These are phyloP conservation scores for Cadophora luteo-olivacea DNA, from an alignment of 2,329 filamentous ascomycete genomes.

Conservation along the genomic window DNA sequence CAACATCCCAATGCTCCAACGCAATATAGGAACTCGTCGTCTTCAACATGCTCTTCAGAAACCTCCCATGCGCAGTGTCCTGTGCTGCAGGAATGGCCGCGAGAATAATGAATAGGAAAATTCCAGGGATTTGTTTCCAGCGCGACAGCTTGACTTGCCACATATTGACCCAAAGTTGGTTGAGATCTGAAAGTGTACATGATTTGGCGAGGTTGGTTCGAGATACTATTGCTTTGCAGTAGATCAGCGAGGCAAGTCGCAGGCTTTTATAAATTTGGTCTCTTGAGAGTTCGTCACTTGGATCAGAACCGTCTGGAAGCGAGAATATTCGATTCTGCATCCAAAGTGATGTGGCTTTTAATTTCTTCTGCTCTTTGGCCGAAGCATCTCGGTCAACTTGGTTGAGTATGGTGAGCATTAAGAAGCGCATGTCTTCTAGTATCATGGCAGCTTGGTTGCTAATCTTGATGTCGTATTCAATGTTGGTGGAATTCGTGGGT, in stretches of 20 bases:
- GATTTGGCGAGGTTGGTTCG: constrained; percentile 51
- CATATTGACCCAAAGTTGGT: constrained; percentile 53
- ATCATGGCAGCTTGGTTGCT: constrained; percentile 55
- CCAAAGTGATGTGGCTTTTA: constrained; percentile 50
- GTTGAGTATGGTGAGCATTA: constrained; percentile 52
- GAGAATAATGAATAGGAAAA: constrained; percentile 42
- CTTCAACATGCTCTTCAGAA: constrained; percentile 36
- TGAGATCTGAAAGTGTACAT: constrained; percentile 50
- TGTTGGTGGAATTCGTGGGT: constrained; percentile 52
- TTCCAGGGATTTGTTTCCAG: constrained; percentile 55
- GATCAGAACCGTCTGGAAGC: constrained; percentile 34
- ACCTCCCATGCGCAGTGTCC: constrained; percentile 30
- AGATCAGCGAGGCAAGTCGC: constrained; percentile 54
- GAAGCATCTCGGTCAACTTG: constrained; percentile 45
- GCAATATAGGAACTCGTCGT: constrained; percentile 27
- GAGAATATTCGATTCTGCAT: constrained; percentile 49
- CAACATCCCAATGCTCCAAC: constrained; percentile 30
- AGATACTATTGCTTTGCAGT: constrained; percentile 53
- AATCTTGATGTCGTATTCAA: constrained; percentile 51
- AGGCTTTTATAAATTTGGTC: constrained; percentile 51
- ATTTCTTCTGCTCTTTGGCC: constrained; percentile 28
- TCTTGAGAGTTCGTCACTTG: constrained; percentile 10
- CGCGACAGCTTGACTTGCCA: constrained; percentile 55
- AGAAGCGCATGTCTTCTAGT: constrained; percentile 57
- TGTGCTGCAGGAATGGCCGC: constrained; percentile 28